Base-by-base conservation (phyloP, 2,329 filamentous ascomycete genomes). In the Cladosporium oxysporum region DNA sequence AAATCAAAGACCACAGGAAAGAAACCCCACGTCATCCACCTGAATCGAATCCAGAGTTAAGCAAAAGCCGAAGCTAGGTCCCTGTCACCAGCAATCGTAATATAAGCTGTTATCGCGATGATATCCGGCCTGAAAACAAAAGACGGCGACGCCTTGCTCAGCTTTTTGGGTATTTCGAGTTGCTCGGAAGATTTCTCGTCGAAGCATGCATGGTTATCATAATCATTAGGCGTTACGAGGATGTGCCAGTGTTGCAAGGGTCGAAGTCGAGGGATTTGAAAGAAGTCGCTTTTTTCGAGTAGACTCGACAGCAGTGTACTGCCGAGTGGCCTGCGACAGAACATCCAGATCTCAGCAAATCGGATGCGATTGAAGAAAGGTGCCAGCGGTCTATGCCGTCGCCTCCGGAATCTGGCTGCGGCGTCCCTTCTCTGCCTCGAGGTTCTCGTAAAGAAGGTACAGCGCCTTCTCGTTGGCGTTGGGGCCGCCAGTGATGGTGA, bases 381-480 rank as follows among this genome's bases (percentile, higher is more conserved):
- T 53, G 62, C 63, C 49, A 60, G 41, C 63, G 33, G 63, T 52
- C 63, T 65, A 65, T 53, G 63, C 63, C 55, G 72, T 70, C 26
- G 74, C 72, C 67, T 77, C 74, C 31, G 85, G 83, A 69, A 88
- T 87, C 81, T 96, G 91, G 84, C 92, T 96, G 78, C 95, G 92
- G 75, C 95, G 92, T 89, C 96, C 96, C 87, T 99, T 99, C 84
- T 99, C 95, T 18, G 93, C 94, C 83, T 99, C 95, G 61, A 99
- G 88, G 81, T 99, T 99, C 85, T 99, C 95, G 79, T 99, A 99
- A 69, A 99, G 85, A 63, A 99, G 88, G 80, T 97, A 97, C 31
- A 99, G 85, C 5, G 95, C 95, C 73, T 93, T 94, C 82, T 99
- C 95, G 75, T 99, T 99, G 70, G 93, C 92, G 81, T 90, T 90